Percentiles rank a stretch among this genome's conserved stretches.
These are phyloP conservation scores for Fusarium guadeloupense DNA, from an alignment of 2,329 filamentous ascomycete species.

Conservation along the genomic window DNA sequence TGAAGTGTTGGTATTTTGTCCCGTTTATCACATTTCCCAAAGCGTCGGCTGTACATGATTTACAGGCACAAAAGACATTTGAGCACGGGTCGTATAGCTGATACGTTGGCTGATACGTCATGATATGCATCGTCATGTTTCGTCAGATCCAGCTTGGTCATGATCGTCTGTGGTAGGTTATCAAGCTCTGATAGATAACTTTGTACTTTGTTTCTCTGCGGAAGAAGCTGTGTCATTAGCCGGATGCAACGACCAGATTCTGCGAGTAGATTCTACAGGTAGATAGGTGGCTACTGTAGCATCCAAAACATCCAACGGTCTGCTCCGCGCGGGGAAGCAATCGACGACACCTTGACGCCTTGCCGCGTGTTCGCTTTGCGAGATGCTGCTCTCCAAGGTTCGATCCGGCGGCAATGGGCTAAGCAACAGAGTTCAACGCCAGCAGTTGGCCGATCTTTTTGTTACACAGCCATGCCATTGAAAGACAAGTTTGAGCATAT, in stretches of 20 bases:
- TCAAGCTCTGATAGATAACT: not conserved
- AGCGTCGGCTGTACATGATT: not conserved
- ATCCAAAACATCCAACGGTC: constrained; percentile 16
- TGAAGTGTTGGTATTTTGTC: not conserved
- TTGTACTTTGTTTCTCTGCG: not conserved
- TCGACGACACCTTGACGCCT: constrained; percentile 15
- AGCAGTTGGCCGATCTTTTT: constrained; percentile 18
- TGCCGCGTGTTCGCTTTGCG: not conserved
- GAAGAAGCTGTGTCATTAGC: not conserved
- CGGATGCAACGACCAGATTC: too few relatives aligned
- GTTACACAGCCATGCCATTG: too few relatives aligned
- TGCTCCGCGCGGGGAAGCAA: constrained; percentile 23
- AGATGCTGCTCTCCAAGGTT: constrained; percentile 30
- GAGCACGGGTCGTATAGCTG: constrained; percentile 14
- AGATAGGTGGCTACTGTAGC: not conserved
- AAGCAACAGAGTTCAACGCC: constrained; percentile 38
- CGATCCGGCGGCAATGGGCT: constrained; percentile 29
- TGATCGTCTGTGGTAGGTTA: constrained; percentile 32
- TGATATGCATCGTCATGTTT: constrained; percentile 36
- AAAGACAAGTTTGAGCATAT: not conserved
- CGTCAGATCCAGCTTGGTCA: constrained; percentile 29
- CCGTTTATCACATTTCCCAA: not conserved
- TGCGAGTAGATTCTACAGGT: not conserved
- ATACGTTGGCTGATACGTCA: constrained; percentile 38
- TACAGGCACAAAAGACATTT: constrained; percentile 16